Conservation (phyloP, 2,329 filamentous ascomycete genomes). For the Alternaria infectoria region DNA sequence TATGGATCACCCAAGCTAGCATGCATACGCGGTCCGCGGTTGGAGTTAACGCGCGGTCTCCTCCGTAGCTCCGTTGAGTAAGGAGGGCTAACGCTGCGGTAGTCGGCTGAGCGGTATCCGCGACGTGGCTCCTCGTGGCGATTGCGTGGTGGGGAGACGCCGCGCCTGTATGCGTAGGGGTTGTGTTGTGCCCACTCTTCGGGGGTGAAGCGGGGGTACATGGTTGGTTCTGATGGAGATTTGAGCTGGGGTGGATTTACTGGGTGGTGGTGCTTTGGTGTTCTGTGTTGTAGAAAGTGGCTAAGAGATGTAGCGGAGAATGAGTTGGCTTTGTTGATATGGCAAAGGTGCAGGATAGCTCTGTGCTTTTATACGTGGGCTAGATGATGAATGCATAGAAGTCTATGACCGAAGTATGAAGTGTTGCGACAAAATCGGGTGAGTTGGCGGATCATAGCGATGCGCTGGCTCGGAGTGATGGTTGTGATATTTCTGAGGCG, state of each 20-base stretch:
- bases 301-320: not conserved
- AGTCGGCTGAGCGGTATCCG: not conserved
- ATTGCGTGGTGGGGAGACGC: not conserved
- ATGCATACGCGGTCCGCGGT: not conserved
- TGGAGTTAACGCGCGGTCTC: not conserved
- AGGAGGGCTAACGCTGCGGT: not conserved
- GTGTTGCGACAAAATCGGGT: not conserved
- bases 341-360: not conserved
- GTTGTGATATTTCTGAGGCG: not conserved
- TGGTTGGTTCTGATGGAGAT: not conserved
- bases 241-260: not conserved
- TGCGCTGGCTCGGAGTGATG: not conserved
- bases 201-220: not conserved
- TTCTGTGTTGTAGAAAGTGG: accelerated
- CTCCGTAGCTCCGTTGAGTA: not conserved
- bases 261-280: not conserved
- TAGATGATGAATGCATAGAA: not conserved
- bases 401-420: not conserved
- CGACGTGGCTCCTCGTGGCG: not conserved
- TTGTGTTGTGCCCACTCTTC: not conserved
- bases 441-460: not conserved
- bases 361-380: not conserved
- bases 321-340: not conserved
- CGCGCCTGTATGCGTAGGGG: not conserved
- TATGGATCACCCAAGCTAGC: not conserved